Conservation (phyloP, 2,329 filamentous ascomycete species). For the Monascus ruber region DNA sequence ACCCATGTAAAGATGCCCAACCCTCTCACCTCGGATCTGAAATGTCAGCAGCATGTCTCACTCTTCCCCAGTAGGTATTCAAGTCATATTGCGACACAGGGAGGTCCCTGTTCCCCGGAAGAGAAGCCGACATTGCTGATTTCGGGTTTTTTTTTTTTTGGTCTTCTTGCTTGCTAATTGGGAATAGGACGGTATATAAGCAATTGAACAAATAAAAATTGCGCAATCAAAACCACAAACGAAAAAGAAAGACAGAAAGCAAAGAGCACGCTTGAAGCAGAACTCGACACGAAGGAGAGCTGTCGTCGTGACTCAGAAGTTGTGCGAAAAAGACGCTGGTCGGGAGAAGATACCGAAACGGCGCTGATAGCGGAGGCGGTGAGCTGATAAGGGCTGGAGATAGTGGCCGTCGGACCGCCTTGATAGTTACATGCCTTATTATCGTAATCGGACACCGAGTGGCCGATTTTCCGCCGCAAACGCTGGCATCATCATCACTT, state of each 20-base stretch:
- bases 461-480: too few species aligned
- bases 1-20: neutral
- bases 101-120: slow-evolving; percentile 63
- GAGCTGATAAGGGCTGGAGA: slow-evolving; percentile 17
- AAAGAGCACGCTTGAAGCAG: slow-evolving; percentile 4
- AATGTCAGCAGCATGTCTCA: slow-evolving; percentile 77
- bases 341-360: slow-evolving; percentile 8
- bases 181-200: too few species aligned
- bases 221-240: neutral
- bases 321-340: slow-evolving; percentile 6
- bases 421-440: too few species aligned
- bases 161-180: neutral
- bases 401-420: too few species aligned
- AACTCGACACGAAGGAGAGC: neutral
- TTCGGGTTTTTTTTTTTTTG: neutral
- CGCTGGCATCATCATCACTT: too few species aligned
- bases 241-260: slow-evolving; percentile 5
- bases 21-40: slow-evolving; percentile 86
- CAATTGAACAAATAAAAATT: neutral
- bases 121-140: slow-evolving; percentile 46
- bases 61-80: slow-evolving; percentile 86
- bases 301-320: neutral
- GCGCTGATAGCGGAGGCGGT: slow-evolving; percentile 21
- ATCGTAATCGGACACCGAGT: too few species aligned
- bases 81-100: slow-evolving; percentile 89